Evolutionary conservation across 768 basidiomycete species (phyloP), one percentile per base, ranked within the genome.

Genomic region (Rhizopogon salebrosus): DNA sequence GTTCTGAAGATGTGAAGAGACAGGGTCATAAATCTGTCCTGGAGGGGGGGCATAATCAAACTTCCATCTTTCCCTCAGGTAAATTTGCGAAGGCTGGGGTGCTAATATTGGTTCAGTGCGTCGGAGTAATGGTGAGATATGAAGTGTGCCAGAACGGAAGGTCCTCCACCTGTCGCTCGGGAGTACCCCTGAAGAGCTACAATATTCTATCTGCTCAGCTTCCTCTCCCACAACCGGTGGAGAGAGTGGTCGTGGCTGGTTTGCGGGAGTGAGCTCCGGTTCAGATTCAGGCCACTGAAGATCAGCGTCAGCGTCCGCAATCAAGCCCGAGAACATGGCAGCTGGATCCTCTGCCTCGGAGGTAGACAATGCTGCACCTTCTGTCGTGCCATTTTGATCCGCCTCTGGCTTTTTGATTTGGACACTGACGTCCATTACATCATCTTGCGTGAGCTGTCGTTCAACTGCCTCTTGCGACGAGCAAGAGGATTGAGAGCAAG

Each of bases 391-490:
- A n/a, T 49, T 29, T 13, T 48, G 42, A 34, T 14, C 31, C 11
- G 13, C 49, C 22, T 51, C 42, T 16, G 41, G 22, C 18, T 13
- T 18, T 52, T 35, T n/a, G 49, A 57, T 55, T 22, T 55, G 59
- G 22, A 45, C 26, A 65, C 45, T 64, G 4, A 56, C 31, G 10
- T 62, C 62, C 39, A 65, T 51, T 3, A 54, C 58, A 11, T 58
- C 64, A 31, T 64, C 69, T 60, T 78, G 78, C 0, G 79, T 79
- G 29, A 82, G 67, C n/a, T 80, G 75, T 27, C 67, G 66, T 56
- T 78, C 76, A 20, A 82, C 78, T 10, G 64, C 73, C 34, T 66
- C 68, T 51, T 73, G 71, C 6, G 77, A 78, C 34, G 58, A 65
- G 14, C 59, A 59, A 16, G 73, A 73, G 24, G 70, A 64, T 16